Base-by-base conservation (phyloP, 352 stramenopile species). In the Pythium scleroteichum region DNA sequence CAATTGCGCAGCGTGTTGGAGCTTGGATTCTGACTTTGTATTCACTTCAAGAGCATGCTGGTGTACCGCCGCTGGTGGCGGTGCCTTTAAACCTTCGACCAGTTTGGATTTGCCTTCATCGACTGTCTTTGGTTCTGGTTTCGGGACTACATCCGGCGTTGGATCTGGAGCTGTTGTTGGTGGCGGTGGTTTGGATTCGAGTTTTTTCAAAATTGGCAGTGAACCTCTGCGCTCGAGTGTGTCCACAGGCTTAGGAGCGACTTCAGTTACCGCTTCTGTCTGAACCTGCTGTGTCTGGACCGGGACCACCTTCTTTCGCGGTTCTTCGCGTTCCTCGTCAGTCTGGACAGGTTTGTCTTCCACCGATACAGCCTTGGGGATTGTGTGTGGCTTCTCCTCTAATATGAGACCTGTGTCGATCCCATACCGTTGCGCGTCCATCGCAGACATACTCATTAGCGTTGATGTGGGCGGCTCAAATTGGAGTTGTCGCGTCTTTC, bases 341-440 rank as follows among this genome's bases (percentile, higher is more conserved):
- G 79, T 85, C 71, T 91, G 79, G 1, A 89, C 60, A 0, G 62
- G 33, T 62, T 88, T 88, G 52, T 87, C 75, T 57, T 84, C 76
- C 6, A 78, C 58, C 23, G 12, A 38, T 0, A 59, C 39, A 26
- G n/a, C 19, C 40, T 51, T 68, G 3, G 45, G 22, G 29, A 16
- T 48, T 14, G 46, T 39, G 26, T 39, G 42, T 35, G 33, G 46
- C 22, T 23, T 49, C 12, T 53, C 59, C 13, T 61, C 48, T 0
- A 46, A 3, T 3, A 73, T 61, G 2, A 74, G 62, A 6, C 82
- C 76, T 14, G 44, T 47, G 57, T 94, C 80, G 23, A 84, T 52
- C 16, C 81, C 85, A 64, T 88, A 94, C 14, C 76, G 80, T 26
- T 82, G 59, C 4, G 71, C 79, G 41, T 92, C 85, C 16, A 92